Evolutionary conservation across 2,329 filamentous ascomycete genomes (phyloP), one percentile per base, ranked within the genome.

Genomic region (Cercospora nicotianae): DNA sequence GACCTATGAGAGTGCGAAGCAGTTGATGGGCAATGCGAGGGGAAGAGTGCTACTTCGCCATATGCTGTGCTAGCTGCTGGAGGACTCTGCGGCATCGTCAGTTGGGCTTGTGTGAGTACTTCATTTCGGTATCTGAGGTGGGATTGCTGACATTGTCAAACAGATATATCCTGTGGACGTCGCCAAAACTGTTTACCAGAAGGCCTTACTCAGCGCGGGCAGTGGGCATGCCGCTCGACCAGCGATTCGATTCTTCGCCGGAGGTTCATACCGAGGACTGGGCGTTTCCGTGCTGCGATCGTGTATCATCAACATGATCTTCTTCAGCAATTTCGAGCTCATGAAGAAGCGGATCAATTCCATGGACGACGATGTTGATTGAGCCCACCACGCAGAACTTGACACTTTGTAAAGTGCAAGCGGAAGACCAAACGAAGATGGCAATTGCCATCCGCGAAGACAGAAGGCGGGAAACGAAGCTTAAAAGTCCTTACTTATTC

Each of bases 271-370:
- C 80, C 89, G 91, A 73, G 82, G 83, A 31, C 84, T 96, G 3
- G 91, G 89, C 23, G 92, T 95, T 28, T 94, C 91, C 42, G 94
- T 95, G 89, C 86, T 88, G 72, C 89, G 92, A 65, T 94, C 91
- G 12, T 93, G 91, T 75, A 84, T 92, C 63, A 89, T 95, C 73
- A 96, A 96, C 78, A 91, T 92, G 72, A 91, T 96, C 75, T 96
- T 96, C 84, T 96, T 96, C 81, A 93, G 91, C 53, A 90, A 89
- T 45, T 96, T 95, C 77, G 92, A 96, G 80, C 89, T 92, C 74
- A 86, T 92, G 74, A 95, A 95, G 80, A 85, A 84, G 75, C 77
- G 79, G 61, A 83, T 86, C 77, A 85, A 85, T 65, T 70, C 69
- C 31, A 68, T 76, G 64, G 73, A 76, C 20, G 30, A 42, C 48